Base-by-base conservation (phyloP, 2,329 filamentous ascomycete species). In the Alternaria rosae region DNA sequence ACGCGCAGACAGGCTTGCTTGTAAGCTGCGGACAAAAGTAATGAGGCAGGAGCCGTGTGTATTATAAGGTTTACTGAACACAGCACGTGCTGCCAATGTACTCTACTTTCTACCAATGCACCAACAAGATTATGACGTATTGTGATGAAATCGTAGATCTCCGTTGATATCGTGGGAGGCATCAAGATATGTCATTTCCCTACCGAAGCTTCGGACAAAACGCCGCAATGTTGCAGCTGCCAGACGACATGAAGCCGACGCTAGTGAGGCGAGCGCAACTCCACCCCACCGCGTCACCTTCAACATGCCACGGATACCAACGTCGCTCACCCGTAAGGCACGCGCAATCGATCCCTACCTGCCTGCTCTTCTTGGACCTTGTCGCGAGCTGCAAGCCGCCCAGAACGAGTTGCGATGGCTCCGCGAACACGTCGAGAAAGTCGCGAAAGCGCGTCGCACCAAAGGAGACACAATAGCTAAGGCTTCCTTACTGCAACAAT, bases 371-470 rank as follows among this genome's bases (percentile, higher is more conserved):
- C 84, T 94, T 2, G 87, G 85, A 13, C 85, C 84, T 9, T 91
- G 90, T 67, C 85, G 89, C 62, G 85, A 88, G 69, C 73, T 93
- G 3, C 74, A 77, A n/a, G 88, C 88, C 4, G 89, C 91, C 6
- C 82, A 82, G 56, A 88, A 88, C 72, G 91, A 94, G 81, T 82
- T 93, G 54, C 85, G 90, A 71, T 94, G 91, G 92, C 86, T 94
- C 54, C 83, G 82, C 53, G 85, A 90, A 65, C 86, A 92, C 65
- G 78, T 82, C 35, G 69, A 73, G 53, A 67, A 70, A 47, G 58
- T 71, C 53, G 68, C 66, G 42, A 63, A 67, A 57, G 57, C 64
- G 57, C 74, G 70, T 52, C 63, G 64, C 53, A 66, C 57, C 8
- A 65, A 59, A 45, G 72, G 66, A 48, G 63, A 65, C 30, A 62